Percentiles rank a stretch among this genome's conserved stretches.
These are phyloP conservation scores for Penicillium turbatum DNA, from an alignment of 495 filamentous ascomycete genomes.

Conservation along the genomic window DNA sequence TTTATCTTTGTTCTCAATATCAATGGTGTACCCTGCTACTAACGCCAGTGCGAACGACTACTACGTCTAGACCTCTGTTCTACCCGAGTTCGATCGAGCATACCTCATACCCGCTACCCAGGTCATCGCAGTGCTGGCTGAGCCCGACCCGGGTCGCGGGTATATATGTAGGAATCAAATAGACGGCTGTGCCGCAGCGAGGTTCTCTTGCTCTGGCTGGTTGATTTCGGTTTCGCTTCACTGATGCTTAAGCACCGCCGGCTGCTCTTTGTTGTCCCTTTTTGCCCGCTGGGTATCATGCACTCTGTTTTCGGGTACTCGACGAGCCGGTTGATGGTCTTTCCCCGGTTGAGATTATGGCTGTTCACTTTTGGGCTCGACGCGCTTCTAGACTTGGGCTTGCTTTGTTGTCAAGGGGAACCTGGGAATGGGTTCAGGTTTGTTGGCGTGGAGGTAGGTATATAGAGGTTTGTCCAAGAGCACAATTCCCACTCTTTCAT, in stretches of 20 bases:
- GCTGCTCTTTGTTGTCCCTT: not conserved
- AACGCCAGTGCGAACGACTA: not conserved
- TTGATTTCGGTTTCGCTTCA: not conserved
- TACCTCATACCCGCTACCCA: not conserved
- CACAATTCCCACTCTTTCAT: no score
- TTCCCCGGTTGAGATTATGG: no score
- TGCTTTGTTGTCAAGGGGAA: not conserved
- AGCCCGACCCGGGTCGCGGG: not conserved
- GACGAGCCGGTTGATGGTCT: not conserved
- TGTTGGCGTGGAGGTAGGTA: not conserved
- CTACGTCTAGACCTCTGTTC: not conserved
- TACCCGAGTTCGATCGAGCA: not conserved
- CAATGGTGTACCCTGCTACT: not conserved
- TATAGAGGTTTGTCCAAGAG: no score
- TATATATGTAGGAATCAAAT: not conserved
- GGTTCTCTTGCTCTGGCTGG: constrained; percentile 1
- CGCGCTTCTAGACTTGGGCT: not conserved
- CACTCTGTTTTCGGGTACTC: not conserved
- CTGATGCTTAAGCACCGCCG: not conserved
- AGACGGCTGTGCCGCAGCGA: not conserved
- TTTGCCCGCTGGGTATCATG: not conserved
- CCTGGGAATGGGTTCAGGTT: not conserved
- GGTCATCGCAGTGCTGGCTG: not conserved
- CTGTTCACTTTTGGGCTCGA: not conserved
- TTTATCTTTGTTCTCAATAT: no score